Conservation (phyloP, 768 basidiomycete genomes). For the Thelephora aurantiotincta region DNA sequence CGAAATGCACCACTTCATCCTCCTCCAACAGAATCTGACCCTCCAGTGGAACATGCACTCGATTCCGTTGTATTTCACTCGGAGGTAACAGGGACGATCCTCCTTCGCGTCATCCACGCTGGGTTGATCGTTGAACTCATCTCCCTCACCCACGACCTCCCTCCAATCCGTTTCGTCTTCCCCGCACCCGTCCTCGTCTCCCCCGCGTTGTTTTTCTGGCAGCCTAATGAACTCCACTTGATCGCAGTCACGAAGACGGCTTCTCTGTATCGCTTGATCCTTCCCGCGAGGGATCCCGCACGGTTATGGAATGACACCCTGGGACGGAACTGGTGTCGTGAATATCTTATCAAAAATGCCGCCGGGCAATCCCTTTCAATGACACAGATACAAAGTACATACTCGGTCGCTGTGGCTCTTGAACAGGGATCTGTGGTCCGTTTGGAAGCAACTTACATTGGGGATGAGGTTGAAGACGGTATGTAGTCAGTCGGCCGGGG, state of each 20-base stretch:
- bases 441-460: slow-evolving; percentile 48
- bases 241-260: slow-evolving; percentile 52
- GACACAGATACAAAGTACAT: slow-evolving; percentile 48
- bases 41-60: slow-evolving; percentile 61
- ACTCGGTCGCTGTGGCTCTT: slow-evolving; percentile 50
- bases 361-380: slow-evolving; percentile 23
- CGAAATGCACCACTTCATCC: slow-evolving; percentile 36
- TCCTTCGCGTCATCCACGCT: slow-evolving; percentile 62
- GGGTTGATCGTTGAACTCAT: slow-evolving; percentile 63
- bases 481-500: slow-evolving; percentile 11
- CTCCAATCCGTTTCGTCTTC: slow-evolving; percentile 66
- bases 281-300: slow-evolving; percentile 40
- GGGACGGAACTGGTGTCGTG: slow-evolving; percentile 44
- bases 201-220: slow-evolving; percentile 46
- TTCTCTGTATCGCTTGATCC: slow-evolving; percentile 57
- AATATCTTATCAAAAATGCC: slow-evolving; percentile 48
- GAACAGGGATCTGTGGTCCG: slow-evolving; percentile 52
- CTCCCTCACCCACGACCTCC: slow-evolving; percentile 51
- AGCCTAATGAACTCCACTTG: slow-evolving; percentile 45
- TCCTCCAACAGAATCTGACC: slow-evolving; percentile 22
- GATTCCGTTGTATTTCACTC: slow-evolving; percentile 45
- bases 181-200: slow-evolving; percentile 51
- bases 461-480: slow-evolving; percentile 46
- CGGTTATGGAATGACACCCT: slow-evolving; percentile 45
- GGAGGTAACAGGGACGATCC: slow-evolving; percentile 44